phyloP scores from a whole-genome alignment of 164 flowering plant species.

The Stephania japonica region DNA sequence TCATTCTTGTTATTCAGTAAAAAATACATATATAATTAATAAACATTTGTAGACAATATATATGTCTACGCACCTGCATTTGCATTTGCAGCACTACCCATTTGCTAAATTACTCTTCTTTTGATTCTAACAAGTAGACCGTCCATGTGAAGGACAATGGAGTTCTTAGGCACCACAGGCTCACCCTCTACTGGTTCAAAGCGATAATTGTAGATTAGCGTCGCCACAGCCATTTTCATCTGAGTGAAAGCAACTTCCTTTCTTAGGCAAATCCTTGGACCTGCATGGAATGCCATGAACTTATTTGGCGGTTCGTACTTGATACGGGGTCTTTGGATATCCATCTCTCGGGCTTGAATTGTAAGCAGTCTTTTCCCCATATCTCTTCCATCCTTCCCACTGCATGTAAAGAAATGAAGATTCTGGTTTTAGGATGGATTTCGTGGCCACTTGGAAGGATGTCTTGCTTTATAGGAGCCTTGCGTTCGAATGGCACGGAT shows the following conservation, averaged over 20 bases:
- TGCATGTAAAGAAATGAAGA: slow-evolving; percentile 28
- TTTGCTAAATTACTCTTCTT: background rate
- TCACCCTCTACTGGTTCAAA: slow-evolving; percentile 37
- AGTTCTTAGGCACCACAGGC: slow-evolving; percentile 39
- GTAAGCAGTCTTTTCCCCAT: slow-evolving; percentile 49
- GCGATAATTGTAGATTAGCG: slow-evolving; percentile 37
- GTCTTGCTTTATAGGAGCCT: slow-evolving; percentile 18
- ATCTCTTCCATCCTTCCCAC: slow-evolving; percentile 40
- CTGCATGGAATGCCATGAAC: slow-evolving; percentile 42
- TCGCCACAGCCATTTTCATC: slow-evolving; percentile 48
- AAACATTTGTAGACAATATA: too few species aligned
- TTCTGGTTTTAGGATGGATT: slow-evolving; percentile 13
- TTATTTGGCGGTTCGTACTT: slow-evolving; percentile 31
- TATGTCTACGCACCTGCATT: background rate
- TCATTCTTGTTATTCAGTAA: too few species aligned
- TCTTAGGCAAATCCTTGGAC: slow-evolving; percentile 52
- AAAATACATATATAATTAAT: too few species aligned
- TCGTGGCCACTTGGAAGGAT: slow-evolving; percentile 39
- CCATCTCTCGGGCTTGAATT: slow-evolving; percentile 61
- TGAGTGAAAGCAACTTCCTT: slow-evolving; percentile 52
- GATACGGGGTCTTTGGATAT: slow-evolving; percentile 27
- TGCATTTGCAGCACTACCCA: background rate
- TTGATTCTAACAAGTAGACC: slow-evolving; percentile 35
- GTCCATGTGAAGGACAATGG: slow-evolving; percentile 47
- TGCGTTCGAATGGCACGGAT: slow-evolving; percentile 30